Evolutionary conservation across 495 filamentous ascomycete species (phyloP).

Genomic region (Mytilinidion resinicola): DNA sequence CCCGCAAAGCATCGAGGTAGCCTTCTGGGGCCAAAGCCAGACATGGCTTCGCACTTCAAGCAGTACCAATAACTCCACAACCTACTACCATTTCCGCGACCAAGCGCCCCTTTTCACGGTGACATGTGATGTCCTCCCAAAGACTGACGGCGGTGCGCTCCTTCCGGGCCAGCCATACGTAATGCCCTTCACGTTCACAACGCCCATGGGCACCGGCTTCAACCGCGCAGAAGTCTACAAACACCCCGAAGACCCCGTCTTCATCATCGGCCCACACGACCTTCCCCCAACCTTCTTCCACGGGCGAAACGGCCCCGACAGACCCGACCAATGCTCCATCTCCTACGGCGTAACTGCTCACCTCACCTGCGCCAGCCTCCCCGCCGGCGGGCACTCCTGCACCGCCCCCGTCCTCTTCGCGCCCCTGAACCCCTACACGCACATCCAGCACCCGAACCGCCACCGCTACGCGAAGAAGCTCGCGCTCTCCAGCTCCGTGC

Average conservation of each 20-base stretch:
- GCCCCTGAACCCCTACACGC: constrained; percentile 16
- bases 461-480: constrained; percentile 7
- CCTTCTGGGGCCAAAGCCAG: constrained; percentile 15
- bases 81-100: constrained; percentile 20
- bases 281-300: constrained; percentile 19
- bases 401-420: constrained; percentile 12
- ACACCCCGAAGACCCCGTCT: neutral
- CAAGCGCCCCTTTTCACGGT: constrained; percentile 14
- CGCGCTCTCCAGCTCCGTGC: constrained; percentile 10
- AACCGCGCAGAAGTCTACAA: constrained; percentile 13
- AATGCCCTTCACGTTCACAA: constrained; percentile 13
- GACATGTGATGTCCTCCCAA: constrained; percentile 8
- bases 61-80: neutral
- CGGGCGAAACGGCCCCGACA: neutral
- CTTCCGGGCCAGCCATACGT: constrained; percentile 9
- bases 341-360: constrained; percentile 13
- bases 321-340: constrained; percentile 6
- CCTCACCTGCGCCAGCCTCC: neutral
- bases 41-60: constrained; percentile 7
- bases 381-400: neutral
- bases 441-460: neutral
- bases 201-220: constrained; percentile 10
- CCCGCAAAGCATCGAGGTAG: constrained; percentile 17
- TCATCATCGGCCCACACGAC: constrained; percentile 3
- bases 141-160: neutral